phyloP scores from a whole-genome alignment of 2,329 filamentous ascomycete genomes.

The Scedosporium boydii region DNA sequence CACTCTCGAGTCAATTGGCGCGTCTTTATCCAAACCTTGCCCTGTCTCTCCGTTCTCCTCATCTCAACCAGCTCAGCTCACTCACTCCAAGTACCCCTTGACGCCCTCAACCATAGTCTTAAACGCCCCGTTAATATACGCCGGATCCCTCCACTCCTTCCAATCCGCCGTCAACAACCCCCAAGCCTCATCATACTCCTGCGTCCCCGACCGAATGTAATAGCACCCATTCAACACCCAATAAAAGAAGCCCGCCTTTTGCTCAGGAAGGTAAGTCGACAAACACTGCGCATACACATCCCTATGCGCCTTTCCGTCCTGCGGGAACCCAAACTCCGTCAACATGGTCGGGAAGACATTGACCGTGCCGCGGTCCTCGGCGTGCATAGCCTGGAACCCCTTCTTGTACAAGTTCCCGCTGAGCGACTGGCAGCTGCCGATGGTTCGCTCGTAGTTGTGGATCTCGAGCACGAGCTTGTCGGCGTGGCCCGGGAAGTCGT shows the following conservation, averaged over 20 bases:
- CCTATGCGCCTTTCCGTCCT: constrained; percentile 35
- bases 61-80: too few species aligned
- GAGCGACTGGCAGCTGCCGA: constrained; percentile 36
- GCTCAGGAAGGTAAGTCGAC: constrained; percentile 34
- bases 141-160: constrained; percentile 37
- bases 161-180: constrained; percentile 45
- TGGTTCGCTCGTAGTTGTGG: constrained; percentile 49
- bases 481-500: constrained; percentile 37
- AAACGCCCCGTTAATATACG: constrained; percentile 31
- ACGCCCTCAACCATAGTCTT: constrained; percentile 28
- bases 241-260: constrained; percentile 45
- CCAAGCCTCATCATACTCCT: constrained; percentile 50
- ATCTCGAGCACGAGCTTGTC: constrained; percentile 51
- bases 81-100: constrained; percentile 11
- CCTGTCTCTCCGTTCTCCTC: too few species aligned
- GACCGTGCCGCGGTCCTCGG: constrained; percentile 20
- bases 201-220: constrained; percentile 40
- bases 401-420: constrained; percentile 35
- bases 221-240: constrained; percentile 52
- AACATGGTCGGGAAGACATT: constrained; percentile 32
- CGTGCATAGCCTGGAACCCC: constrained; percentile 43
- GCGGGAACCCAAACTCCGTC: constrained; percentile 45
- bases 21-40: too few species aligned
- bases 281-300: constrained; percentile 44
- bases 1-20: too few species aligned